Conservation (phyloP, 2,329 filamentous ascomycete species). For the Rhynchosporium secalis region DNA sequence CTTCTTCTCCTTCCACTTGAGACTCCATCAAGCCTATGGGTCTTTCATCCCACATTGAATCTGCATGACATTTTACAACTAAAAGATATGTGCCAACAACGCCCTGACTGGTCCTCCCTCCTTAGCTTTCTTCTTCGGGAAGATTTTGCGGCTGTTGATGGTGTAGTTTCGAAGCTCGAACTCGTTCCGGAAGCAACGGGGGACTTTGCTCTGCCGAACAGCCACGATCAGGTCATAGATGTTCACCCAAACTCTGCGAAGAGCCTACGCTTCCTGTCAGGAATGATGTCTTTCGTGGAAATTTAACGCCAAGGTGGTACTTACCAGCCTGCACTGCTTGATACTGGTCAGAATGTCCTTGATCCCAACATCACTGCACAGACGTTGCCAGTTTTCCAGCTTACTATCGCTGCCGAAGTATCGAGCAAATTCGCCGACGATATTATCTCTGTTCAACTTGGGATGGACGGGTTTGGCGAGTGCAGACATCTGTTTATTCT, state of each 20-base stretch:
- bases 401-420: slow-evolving; percentile 33
- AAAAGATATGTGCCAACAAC: slow-evolving; percentile 42
- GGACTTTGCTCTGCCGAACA: slow-evolving; percentile 31
- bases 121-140: slow-evolving; percentile 48
- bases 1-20: neutral
- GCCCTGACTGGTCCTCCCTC: slow-evolving; percentile 44
- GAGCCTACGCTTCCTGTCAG: slow-evolving; percentile 39
- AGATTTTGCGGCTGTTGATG: slow-evolving; percentile 42
- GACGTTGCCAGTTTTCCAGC: slow-evolving; percentile 47
- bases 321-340: slow-evolving; percentile 48
- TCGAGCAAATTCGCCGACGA: slow-evolving; percentile 23
- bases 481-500: neutral
- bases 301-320: neutral
- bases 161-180: slow-evolving; percentile 44
- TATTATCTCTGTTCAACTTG: neutral
- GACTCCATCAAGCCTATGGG: neutral
- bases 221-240: slow-evolving; percentile 50
- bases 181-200: slow-evolving; percentile 41
- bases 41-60: neutral
- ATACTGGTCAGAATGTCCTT: slow-evolving; percentile 44
- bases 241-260: slow-evolving; percentile 49
- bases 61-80: no score
- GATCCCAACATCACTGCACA: slow-evolving; percentile 49
- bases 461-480: neutral
- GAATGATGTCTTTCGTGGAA: neutral